Evolutionary conservation across 257 asterid genomes (phyloP).

Genomic region (Solanum ossicruentum): DNA sequence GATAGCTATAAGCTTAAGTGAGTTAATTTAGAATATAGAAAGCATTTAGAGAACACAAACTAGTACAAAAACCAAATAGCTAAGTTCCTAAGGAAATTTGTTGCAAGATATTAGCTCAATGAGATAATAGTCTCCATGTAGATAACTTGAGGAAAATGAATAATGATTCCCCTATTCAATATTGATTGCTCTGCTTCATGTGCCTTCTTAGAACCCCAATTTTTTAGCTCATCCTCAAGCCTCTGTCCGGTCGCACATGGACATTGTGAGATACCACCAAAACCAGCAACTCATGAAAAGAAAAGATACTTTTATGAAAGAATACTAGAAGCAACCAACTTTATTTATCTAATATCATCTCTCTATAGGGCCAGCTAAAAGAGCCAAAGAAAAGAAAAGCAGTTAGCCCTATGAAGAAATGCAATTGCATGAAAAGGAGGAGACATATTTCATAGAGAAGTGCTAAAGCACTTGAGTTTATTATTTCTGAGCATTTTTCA

Average conservation of each 20-base stretch:
- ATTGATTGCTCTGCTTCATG: constrained; percentile 75
- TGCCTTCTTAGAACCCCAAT: constrained; percentile 70
- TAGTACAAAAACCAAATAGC: not conserved
- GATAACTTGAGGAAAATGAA: not conserved
- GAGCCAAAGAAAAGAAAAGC: too few species aligned
- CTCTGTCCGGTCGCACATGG: constrained; percentile 26
- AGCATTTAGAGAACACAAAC: not conserved
- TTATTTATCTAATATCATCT: not conserved
- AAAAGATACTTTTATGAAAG: not conserved
- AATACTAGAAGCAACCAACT: not conserved
- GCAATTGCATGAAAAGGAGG: too few species aligned
- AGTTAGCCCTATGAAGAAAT: too few species aligned
- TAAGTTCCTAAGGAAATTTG: not conserved
- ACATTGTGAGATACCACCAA: not conserved
- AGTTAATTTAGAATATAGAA: not conserved
- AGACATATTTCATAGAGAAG: too few species aligned
- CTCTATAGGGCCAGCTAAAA: not conserved
- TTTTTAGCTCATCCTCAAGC: constrained; percentile 87
- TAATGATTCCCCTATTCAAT: constrained; percentile 45
- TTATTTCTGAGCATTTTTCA: too few species aligned
- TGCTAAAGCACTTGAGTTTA: too few species aligned
- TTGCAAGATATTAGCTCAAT: not conserved
- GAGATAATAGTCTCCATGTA: not conserved
- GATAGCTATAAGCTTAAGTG: not conserved
- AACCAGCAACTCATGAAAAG: not conserved